Conservation (phyloP, 2,329 filamentous ascomycete species). For the Trichoderma brevicompactum region DNA sequence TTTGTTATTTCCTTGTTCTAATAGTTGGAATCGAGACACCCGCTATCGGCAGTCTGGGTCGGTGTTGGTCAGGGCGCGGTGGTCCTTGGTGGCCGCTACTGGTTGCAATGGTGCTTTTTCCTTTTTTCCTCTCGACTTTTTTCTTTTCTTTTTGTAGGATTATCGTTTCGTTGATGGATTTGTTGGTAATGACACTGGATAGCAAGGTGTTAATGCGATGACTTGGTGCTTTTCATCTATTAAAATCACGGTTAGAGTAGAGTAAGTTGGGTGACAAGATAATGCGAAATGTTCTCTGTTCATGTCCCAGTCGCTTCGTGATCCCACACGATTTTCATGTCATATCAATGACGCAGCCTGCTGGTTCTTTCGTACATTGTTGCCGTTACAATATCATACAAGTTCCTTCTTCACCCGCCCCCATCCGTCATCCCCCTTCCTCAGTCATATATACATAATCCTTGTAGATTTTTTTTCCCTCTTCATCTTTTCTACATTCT, state of each 20-base stretch:
- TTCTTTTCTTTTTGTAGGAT: not conserved
- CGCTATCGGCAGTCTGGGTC: too few relatives aligned
- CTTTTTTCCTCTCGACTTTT: not conserved
- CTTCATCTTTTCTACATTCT: not conserved
- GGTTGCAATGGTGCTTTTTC: not conserved
- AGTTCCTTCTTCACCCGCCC: constrained; percentile 22
- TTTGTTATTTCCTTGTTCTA: too few relatives aligned
- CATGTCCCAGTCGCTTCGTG: not conserved
- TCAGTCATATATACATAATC: not conserved
- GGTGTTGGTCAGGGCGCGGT: not conserved
- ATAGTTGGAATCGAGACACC: too few relatives aligned
- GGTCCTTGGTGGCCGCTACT: not conserved
- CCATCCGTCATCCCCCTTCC: not conserved
- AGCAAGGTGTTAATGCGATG: constrained; percentile 22
- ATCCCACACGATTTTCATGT: not conserved
- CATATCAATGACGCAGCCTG: not conserved
- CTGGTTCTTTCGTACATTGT: constrained; percentile 1
- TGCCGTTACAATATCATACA: constrained; percentile 43
- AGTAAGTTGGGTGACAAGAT: not conserved
- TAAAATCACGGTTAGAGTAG: not conserved
- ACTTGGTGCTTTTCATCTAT: constrained; percentile 2
- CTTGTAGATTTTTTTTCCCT: not conserved
- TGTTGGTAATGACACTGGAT: constrained; percentile 20
- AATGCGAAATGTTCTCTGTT: not conserved
- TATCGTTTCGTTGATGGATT: constrained; percentile 16